Percentiles rank a stretch among this genome's conserved stretches.
Evolutionary conservation across 495 filamentous ascomycete genomes (phyloP).

Genomic region (Aspergillus diversus): DNA sequence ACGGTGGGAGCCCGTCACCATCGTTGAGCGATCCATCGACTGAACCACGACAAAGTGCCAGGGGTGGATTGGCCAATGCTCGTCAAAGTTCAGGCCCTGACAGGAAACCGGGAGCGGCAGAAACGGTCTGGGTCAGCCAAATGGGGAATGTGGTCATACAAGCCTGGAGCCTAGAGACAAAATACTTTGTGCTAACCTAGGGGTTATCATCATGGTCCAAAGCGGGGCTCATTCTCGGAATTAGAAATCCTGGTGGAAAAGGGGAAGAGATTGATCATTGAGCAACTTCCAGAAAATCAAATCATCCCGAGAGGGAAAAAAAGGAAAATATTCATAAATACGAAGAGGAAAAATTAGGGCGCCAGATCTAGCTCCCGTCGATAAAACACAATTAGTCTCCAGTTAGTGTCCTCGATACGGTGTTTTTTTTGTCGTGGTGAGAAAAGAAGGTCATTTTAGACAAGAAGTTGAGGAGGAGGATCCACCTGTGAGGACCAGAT

Average conservation of each 20-base stretch:
- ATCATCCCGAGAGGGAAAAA: constrained; percentile 7
- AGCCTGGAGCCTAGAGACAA: background rate
- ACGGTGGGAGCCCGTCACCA: background rate
- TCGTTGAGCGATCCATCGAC: constrained; percentile 22
- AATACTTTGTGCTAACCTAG: background rate
- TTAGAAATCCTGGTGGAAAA: constrained; percentile 21
- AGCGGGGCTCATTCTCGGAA: constrained; percentile 20
- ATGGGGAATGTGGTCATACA: constrained; percentile 23
- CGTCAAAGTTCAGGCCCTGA: constrained; percentile 32
- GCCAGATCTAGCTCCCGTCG: constrained; percentile 15
- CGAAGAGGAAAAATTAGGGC: background rate
- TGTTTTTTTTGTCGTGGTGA: constrained; percentile 1
- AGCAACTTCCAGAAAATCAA: constrained; percentile 12
- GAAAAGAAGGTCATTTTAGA: constrained; percentile 6
- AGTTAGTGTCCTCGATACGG: background rate
- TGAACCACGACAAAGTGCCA: constrained; percentile 13
- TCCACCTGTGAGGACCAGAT: constrained; percentile 3
- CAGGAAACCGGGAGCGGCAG: constrained; percentile 34
- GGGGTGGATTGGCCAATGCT: constrained; percentile 29
- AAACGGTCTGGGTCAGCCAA: constrained; percentile 28
- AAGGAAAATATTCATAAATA: constrained; percentile 15
- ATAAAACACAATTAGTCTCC: constrained; percentile 18
- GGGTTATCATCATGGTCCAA: constrained; percentile 9
- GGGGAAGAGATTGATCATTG: constrained; percentile 3
- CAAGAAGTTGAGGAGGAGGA: constrained; percentile 8